Evolutionary conservation across 495 filamentous ascomycete species (phyloP).

Genomic region (Pyronema omphalodes): DNA sequence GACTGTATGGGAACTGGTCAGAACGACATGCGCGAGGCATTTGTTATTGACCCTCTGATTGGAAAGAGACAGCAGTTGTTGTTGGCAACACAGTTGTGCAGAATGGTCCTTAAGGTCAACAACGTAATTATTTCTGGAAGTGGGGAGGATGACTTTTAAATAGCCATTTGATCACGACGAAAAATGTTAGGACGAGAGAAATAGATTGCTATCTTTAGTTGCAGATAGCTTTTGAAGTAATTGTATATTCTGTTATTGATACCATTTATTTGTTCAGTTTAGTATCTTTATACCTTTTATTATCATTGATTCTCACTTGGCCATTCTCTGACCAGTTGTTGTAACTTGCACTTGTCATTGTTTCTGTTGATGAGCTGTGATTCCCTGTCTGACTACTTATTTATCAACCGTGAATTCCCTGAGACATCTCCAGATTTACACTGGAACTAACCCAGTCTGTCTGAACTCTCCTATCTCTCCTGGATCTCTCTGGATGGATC

Average conservation of each 20-base stretch:
- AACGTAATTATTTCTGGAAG: constrained; percentile 92
- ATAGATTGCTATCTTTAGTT: not conserved
- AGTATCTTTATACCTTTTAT: not conserved
- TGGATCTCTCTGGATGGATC: no score
- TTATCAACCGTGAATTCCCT: no score
- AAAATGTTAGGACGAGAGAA: not conserved
- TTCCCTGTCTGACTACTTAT: no score
- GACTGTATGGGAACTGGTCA: constrained; percentile 92
- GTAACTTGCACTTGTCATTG: no score
- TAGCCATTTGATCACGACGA: not conserved
- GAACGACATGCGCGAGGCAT: constrained; percentile 93
- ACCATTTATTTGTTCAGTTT: not conserved
- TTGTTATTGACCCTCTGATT: constrained; percentile 95
- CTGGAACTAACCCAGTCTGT: no score
- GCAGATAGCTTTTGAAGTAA: not conserved
- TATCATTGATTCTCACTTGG: not conserved
- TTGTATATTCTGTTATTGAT: not conserved
- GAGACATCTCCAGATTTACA: no score
- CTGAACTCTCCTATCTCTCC: no score
- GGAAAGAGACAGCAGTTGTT: constrained; percentile 93
- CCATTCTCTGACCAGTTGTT: no score
- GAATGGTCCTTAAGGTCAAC: constrained; percentile 96
- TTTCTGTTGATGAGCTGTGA: no score
- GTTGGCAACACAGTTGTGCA: constrained; percentile 89
- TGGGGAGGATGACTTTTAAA: constrained; percentile 82